Evolutionary conservation across 768 basidiomycete genomes (phyloP).

Genomic region (Termitomyces sp.): DNA sequence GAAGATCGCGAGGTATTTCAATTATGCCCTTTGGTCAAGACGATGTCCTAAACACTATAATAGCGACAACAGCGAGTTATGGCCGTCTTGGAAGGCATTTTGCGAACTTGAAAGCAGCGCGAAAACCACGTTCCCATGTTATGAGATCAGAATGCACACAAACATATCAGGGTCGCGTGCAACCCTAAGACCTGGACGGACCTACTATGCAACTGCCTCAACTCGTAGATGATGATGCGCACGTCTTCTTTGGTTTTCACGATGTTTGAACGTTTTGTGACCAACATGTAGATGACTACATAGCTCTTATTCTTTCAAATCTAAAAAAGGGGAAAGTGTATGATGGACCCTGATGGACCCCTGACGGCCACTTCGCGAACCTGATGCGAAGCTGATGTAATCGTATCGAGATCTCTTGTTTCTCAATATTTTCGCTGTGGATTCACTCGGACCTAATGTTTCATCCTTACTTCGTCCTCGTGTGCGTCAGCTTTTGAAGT

Average conservation of each 20-base stretch:
- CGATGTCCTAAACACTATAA: background rate
- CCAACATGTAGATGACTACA: background rate
- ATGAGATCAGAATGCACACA: background rate
- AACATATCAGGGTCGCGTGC: background rate
- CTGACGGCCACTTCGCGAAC: background rate
- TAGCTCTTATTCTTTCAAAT: background rate
- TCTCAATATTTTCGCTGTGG: conserved; percentile 1
- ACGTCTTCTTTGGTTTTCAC: background rate
- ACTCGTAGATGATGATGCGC: background rate
- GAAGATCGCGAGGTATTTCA: conserved; percentile 49
- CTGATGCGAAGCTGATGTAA: conserved; percentile 7
- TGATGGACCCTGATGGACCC: background rate
- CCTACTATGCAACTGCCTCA: background rate
- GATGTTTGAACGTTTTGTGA: background rate
- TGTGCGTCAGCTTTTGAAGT: background rate
- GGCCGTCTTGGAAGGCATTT: conserved; percentile 57
- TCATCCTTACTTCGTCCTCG: conserved; percentile 4
- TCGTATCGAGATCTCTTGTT: conserved; percentile 11
- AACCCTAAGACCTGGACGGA: background rate
- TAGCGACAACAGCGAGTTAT: conserved; percentile 71
- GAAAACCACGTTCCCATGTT: background rate
- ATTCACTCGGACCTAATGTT: background rate
- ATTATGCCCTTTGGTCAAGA: background rate
- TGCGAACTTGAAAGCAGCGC: background rate
- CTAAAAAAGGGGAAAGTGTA: background rate